Evolutionary conservation across 805 yeast species (phyloP), one percentile per base, ranked within the genome.

Genomic region (Candida boidinii): DNA sequence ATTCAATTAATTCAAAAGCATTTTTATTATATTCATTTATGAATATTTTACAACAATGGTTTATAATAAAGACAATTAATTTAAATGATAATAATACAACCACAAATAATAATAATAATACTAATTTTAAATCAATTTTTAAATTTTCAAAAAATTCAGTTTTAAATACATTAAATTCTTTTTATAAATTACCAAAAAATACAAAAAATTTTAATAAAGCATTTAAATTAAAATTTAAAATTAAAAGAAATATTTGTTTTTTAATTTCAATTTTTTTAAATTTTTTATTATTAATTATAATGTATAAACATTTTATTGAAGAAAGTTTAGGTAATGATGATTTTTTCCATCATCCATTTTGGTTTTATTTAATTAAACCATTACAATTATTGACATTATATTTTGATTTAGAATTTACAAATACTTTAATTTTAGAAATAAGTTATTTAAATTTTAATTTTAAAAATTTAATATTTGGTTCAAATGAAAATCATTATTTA

Each of bases 1-100:
- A 44, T 22, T 42, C 54, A 2, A 26, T 44, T 4, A 58, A 49
- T 33, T 33, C 36, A n/a, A 52, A 51, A 29, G 50, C 54, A 2
- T 45, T 54, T 26, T 17, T 51, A n/a, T 38, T 39, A 11, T 51
- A 44, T 28, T 39, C 50, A 28, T 18, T 45, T 12, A 36, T 49
- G 19, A 50, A 38, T 29, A 30, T 45, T 28, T 38, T 53, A 15
- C 58, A 54, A 22, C 45, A 44, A 31, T 30, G 50, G 18, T 53
- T 52, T 27, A 46, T 56, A n/a, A 39, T 42, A 23, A 43, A 43
- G 7, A 11, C 23, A 15, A 42, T 38, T 16, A 45, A 42, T 12
- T 17, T 31, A 6, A 11, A 29, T 1, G 19, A 29, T 3, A 18
- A 15, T 11, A 37, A 31, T 5, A 25, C 20, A n/a, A 15, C 12